These are phyloP conservation scores for Suhomyces taliae DNA, from an alignment of 1,139 yeast species.

Conservation along the genomic window DNA sequence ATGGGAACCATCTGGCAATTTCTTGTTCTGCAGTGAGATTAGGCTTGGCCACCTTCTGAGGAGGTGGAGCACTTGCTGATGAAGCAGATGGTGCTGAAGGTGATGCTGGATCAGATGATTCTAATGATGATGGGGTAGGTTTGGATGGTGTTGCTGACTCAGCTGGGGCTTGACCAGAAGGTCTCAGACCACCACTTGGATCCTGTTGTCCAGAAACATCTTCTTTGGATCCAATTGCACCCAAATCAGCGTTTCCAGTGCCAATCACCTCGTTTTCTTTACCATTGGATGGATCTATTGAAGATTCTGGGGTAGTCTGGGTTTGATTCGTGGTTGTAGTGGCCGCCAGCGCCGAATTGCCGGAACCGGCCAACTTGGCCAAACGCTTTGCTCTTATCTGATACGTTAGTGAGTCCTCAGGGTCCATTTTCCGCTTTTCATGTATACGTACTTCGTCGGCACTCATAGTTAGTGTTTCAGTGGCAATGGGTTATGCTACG, in stretches of 20 bases:
- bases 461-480: conserved; percentile 10
- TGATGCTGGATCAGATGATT: background rate
- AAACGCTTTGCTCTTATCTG: conserved; percentile 58
- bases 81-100: background rate
- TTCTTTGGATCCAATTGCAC: background rate
- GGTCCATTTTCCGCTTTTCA: too few relatives aligned
- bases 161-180: background rate
- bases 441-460: conserved; percentile 24
- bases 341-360: background rate
- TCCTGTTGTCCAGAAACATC: background rate
- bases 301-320: background rate
- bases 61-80: background rate
- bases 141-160: background rate
- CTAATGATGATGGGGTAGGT: too few relatives aligned
- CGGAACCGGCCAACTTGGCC: conserved; percentile 41
- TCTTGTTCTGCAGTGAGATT: conserved; percentile 17
- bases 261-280: background rate
- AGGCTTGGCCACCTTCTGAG: background rate
- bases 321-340: background rate
- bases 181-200: too few relatives aligned
- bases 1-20: conserved; percentile 30
- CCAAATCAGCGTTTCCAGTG: background rate
- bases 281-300: background rate
- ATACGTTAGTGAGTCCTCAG: conserved; percentile 7
- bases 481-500: background rate